These are phyloP conservation scores for Karstenula rhodostoma DNA, from an alignment of 2,329 filamentous ascomycete genomes.

Conservation along the genomic window DNA sequence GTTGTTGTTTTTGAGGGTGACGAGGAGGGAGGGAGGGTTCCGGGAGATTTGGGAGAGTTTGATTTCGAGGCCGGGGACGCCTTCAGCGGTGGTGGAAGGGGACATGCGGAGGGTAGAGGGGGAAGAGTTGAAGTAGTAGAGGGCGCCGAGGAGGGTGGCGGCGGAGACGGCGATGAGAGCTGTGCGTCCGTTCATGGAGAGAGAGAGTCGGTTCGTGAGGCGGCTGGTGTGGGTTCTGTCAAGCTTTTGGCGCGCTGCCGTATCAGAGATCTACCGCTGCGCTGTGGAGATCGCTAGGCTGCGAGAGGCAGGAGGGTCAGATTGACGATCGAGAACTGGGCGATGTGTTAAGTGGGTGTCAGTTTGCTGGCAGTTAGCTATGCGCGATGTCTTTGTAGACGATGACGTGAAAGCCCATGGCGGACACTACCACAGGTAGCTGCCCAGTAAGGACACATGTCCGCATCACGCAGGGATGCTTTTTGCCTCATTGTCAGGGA, in stretches of 20 bases:
- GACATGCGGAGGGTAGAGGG: constrained; percentile 35
- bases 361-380: constrained; percentile 3
- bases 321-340: not conserved
- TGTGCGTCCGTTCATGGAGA: constrained; percentile 38
- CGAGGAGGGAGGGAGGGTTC: constrained; percentile 42
- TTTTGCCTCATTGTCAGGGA: constrained; percentile 9
- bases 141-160: constrained; percentile 36
- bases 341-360: not conserved
- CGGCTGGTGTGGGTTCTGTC: not conserved
- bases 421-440: not conserved
- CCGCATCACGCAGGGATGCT: constrained; percentile 5
- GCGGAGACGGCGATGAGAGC: constrained; percentile 36
- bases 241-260: constrained; percentile 2
- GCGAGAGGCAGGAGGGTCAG: constrained; percentile 10
- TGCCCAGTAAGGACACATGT: constrained; percentile 14
- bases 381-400: constrained; percentile 1
- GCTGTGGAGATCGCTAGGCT: constrained; percentile 14
- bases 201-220: constrained; percentile 17
- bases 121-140: constrained; percentile 39
- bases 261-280: constrained; percentile 11
- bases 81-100: constrained; percentile 14
- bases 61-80: constrained; percentile 39
- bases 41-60: constrained; percentile 39
- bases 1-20: constrained; percentile 49
- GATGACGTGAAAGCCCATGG: not conserved